Percentiles rank a stretch among this genome's conserved stretches.
These are phyloP conservation scores for Candida andamanensis DNA, from an alignment of 805 yeast genomes.

Conservation along the genomic window DNA sequence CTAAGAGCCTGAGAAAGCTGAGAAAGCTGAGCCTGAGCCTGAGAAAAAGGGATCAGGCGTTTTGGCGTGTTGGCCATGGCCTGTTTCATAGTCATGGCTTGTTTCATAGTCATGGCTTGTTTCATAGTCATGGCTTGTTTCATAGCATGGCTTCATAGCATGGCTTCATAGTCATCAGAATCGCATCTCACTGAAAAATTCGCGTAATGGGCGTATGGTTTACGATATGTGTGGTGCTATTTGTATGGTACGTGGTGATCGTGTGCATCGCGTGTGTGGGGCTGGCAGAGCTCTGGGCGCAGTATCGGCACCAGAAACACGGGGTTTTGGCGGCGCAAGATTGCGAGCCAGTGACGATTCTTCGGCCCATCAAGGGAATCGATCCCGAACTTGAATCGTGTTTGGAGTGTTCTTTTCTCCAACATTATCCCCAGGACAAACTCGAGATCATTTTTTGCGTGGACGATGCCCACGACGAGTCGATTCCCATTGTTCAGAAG, in stretches of 20 bases:
- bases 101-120: too few relatives aligned
- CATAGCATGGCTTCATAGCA: too few relatives aligned
- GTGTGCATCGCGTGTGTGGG: conserved; percentile 35
- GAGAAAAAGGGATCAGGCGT: too few relatives aligned
- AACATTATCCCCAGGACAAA: conserved; percentile 55
- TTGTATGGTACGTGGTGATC: conserved; percentile 37
- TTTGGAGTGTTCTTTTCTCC: conserved; percentile 61
- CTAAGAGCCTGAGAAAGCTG: too few relatives aligned
- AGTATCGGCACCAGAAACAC: conserved; percentile 18
- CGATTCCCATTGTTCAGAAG: conserved; percentile 49
- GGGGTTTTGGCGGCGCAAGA: background rate
- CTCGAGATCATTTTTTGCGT: conserved; percentile 76
- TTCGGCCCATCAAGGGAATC: conserved; percentile 79
- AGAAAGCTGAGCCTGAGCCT: too few relatives aligned
- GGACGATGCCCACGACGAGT: conserved; percentile 58
- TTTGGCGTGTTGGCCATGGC: too few relatives aligned
- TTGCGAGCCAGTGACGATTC: conserved; percentile 55
- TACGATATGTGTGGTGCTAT: conserved; percentile 4
- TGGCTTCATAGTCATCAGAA: too few relatives aligned
- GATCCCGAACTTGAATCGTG: conserved; percentile 72
- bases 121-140: too few relatives aligned
- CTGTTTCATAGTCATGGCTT: too few relatives aligned
- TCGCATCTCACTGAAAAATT: too few relatives aligned
- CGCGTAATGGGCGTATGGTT: too few relatives aligned
- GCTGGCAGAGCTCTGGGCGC: conserved; percentile 30